These are phyloP conservation scores for Penicillium sp. DNA, from an alignment of 2,329 filamentous ascomycete genomes.

Conservation along the genomic window DNA sequence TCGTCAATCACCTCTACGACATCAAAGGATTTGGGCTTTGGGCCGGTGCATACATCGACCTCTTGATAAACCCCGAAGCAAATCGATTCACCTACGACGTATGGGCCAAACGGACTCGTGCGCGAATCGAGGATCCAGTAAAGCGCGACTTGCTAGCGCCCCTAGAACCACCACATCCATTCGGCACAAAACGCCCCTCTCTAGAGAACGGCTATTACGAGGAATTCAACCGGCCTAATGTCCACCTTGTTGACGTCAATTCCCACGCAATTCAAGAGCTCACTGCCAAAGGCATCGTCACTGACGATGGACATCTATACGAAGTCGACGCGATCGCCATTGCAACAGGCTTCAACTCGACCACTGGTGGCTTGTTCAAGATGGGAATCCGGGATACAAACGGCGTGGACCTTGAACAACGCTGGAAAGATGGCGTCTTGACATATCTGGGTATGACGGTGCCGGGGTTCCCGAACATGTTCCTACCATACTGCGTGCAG, in stretches of 20 bases:
- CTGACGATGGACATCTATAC: slow-evolving; percentile 34
- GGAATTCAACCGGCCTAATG: slow-evolving; percentile 45
- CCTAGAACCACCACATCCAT: slow-evolving; percentile 50
- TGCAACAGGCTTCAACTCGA: slow-evolving; percentile 20
- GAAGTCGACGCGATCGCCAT: slow-evolving; percentile 40
- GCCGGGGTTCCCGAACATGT: slow-evolving; percentile 45
- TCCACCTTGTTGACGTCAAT: slow-evolving; percentile 47
- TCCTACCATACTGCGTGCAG: slow-evolving; percentile 35
- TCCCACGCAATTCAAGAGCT: slow-evolving; percentile 41
- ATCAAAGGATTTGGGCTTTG: slow-evolving; percentile 54
- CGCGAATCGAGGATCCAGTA: slow-evolving; percentile 48
- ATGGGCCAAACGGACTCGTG: slow-evolving; percentile 52
- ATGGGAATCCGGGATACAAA: slow-evolving; percentile 13
- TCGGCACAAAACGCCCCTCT: slow-evolving; percentile 50
- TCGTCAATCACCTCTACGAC: slow-evolving; percentile 49
- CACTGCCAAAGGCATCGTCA: slow-evolving; percentile 39
- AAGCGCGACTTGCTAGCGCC: slow-evolving; percentile 54
- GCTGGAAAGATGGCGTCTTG: slow-evolving; percentile 12
- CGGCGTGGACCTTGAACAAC: slow-evolving; percentile 4
- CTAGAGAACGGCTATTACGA: slow-evolving; percentile 53
- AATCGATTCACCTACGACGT: slow-evolving; percentile 54
- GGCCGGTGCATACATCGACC: slow-evolving; percentile 51
- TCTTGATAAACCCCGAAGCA: slow-evolving; percentile 43
- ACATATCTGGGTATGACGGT: slow-evolving; percentile 39
- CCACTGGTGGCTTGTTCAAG: slow-evolving; percentile 11